phyloP scores from a whole-genome alignment of 768 basidiomycete species.

The Naganishia kalamii region DNA sequence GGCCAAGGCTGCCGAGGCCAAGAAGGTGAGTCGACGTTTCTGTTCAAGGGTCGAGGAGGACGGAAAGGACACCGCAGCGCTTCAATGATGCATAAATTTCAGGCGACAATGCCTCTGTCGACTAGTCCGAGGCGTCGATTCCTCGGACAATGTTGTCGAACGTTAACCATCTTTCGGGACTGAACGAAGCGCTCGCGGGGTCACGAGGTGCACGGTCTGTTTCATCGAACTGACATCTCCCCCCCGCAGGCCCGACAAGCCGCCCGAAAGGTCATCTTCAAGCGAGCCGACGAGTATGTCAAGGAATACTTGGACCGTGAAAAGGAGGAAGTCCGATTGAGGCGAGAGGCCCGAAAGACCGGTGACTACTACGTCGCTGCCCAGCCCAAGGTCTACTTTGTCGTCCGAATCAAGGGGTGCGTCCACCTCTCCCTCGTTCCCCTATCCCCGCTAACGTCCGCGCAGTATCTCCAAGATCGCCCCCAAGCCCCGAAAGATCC shows the following conservation, averaged over 20 bases:
- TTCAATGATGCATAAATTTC: conserved; percentile 75
- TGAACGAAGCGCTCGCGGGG: conserved; percentile 49
- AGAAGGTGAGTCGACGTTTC: conserved; percentile 62
- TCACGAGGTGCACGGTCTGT: background rate
- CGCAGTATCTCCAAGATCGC: conserved; percentile 98
- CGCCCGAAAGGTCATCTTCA: conserved; percentile 96
- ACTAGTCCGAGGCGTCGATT: conserved; percentile 56
- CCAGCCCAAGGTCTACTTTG: conserved; percentile 95
- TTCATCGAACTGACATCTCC: background rate
- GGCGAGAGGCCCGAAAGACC: conserved; percentile 79
- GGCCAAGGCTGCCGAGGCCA: conserved; percentile 70
- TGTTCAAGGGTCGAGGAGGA: background rate
- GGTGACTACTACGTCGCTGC: conserved; percentile 98
- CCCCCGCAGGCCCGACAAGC: conserved; percentile 66
- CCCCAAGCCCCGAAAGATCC: conserved; percentile 97
- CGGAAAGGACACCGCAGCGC: background rate
- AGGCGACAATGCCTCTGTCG: conserved; percentile 53
- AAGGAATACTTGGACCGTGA: conserved; percentile 91
- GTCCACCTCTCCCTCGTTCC: conserved; percentile 35
- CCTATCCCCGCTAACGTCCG: background rate
- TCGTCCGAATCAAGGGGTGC: conserved; percentile 92
- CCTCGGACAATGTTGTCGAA: conserved; percentile 61
- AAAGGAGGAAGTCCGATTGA: conserved; percentile 92
- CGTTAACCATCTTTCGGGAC: conserved; percentile 96
- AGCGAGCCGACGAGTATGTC: conserved; percentile 95